Percentiles rank a stretch among this genome's conserved stretches.
phyloP scores from a whole-genome alignment of 306 rosid species.

The Cicer cuneatum region DNA sequence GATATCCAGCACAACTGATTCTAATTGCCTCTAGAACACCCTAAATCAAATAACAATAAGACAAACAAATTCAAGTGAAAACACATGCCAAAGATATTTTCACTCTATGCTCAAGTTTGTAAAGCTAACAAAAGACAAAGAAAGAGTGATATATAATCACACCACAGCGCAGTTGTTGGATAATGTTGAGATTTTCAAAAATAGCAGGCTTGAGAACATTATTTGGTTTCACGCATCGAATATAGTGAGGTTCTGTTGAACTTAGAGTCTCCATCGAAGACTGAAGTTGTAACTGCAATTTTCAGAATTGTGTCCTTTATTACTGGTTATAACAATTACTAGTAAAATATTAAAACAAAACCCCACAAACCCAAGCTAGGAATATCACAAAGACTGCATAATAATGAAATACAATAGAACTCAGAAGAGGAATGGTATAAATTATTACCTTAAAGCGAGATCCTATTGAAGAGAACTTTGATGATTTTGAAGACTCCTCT shows the following conservation, averaged over 20 bases:
- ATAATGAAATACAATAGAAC: constrained; percentile 15
- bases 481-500: constrained; percentile 89
- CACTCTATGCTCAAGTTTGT: no score
- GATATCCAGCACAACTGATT: constrained; percentile 99
- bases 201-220: no score
- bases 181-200: no score
- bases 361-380: constrained; percentile 28
- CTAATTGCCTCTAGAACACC: constrained; percentile 99
- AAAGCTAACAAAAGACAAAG: no score
- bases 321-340: no score
- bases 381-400: constrained; percentile 11
- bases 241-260: no score
- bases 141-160: no score
- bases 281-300: constrained; percentile 95
- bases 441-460: constrained; percentile 88
- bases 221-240: no score
- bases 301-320: constrained; percentile 39
- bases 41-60: constrained; percentile 54
- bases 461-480: constrained; percentile 97
- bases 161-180: no score
- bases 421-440: constrained; percentile 21
- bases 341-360: constrained; percentile 34
- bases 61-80: constrained; percentile 42
- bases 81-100: no score
- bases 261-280: constrained; percentile 95